Evolutionary conservation across 169 alveolate genomes (phyloP), one percentile per base, ranked within the genome.

Genomic region (Plasmodium cynomolgi): DNA sequence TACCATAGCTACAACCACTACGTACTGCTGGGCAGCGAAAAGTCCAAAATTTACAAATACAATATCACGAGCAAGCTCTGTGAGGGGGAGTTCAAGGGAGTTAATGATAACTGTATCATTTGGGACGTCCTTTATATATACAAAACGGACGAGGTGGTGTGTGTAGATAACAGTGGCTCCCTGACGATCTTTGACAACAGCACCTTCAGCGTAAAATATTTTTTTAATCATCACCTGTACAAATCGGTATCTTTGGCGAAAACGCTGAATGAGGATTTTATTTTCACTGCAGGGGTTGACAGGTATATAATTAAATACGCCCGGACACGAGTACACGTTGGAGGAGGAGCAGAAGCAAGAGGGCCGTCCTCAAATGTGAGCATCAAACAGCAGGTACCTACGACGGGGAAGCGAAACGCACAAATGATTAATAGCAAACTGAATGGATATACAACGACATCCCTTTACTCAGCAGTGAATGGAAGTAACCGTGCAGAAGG

Each of bases 11-110:
- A 90, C 83, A 79, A 73, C 6, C 94, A 90, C 47, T 90, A 80
- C 72, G 94, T 68, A 15, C 39, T 90, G 11, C 44, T 90, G 31
- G 94, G 94, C 8, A 80, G 91, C 13, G 94, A 80, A 9, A 39
- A 90, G 1, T 90, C 94, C n/a, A 90, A 44, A 90, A 90, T 90
- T 39, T 90, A 90, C 34, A 90, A 90, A 31, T 90, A 90, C n/a
- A 68, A 81, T 44, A 56, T 90, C 4, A 33, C 50, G 20, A 80
- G 56, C 5, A 90, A 80, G 44, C 11, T 1, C 31, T 90, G 90
- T 39, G 83, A 34, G 31, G 94, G 94, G 8, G 90, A 62, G 34
- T 90, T 68, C 73, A 4, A 56, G 9, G 34, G 90, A 7, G 73
- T 80, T n/a, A 79, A 90, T 90, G 81, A 80, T 2, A 47, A 80